Evolutionary conservation across 495 filamentous ascomycete genomes (phyloP).

Genomic region (Achaetomiella virescens): DNA sequence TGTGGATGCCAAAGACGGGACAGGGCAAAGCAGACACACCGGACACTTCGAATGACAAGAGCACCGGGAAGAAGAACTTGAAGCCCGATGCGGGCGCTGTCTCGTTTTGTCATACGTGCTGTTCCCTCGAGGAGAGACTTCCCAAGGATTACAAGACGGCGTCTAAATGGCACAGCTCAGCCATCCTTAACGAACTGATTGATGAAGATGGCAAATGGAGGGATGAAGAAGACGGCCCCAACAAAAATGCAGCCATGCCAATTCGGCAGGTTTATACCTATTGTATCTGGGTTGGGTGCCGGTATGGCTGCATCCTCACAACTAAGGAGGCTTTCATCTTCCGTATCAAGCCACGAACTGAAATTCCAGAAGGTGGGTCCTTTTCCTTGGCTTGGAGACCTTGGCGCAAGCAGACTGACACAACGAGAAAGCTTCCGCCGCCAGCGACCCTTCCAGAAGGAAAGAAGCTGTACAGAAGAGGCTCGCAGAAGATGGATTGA

Average conservation of each 20-base stretch:
- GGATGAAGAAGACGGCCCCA: background rate
- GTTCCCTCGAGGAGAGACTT: too few species aligned
- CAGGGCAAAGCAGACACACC: too few species aligned
- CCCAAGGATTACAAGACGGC: background rate
- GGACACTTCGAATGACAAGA: too few species aligned
- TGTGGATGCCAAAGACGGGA: too few species aligned
- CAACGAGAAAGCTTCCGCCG: too few species aligned
- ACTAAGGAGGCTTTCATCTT: background rate
- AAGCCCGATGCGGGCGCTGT: too few species aligned
- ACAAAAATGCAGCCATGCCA: background rate
- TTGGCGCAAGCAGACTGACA: too few species aligned
- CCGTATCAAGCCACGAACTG: background rate
- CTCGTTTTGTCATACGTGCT: too few species aligned
- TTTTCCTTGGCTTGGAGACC: too few species aligned
- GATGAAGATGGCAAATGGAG: too few species aligned
- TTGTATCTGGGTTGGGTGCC: background rate
- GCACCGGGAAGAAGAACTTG: too few species aligned
- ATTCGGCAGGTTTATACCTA: background rate
- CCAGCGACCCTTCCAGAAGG: too few species aligned
- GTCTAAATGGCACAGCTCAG: background rate
- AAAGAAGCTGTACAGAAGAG: background rate
- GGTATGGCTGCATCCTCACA: background rate
- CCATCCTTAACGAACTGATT: background rate
- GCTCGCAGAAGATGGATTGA: background rate
- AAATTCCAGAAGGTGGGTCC: background rate